Percentiles rank a stretch among this genome's conserved stretches.
These are phyloP conservation scores for Wickerhamiella azymoides DNA, from an alignment of 805 yeast genomes.

Conservation along the genomic window DNA sequence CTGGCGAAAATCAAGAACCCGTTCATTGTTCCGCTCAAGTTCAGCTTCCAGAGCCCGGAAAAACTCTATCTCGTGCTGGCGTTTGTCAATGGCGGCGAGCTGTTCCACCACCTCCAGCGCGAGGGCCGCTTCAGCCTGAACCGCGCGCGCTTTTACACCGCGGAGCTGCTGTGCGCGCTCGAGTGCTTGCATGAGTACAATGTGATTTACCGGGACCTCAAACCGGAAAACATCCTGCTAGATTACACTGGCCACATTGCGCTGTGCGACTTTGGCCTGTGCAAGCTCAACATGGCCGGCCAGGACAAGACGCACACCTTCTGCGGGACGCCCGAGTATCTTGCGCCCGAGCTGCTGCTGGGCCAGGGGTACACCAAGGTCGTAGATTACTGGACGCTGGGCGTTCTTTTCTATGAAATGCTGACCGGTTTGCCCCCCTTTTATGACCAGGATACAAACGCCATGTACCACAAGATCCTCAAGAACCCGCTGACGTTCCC, in stretches of 20 bases:
- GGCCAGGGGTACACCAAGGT: constrained; percentile 91
- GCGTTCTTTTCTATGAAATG: constrained; percentile 89
- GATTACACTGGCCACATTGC: constrained; percentile 98
- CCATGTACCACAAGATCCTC: constrained; percentile 86
- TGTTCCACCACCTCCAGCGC: constrained; percentile 84
- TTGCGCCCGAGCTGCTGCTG: constrained; percentile 84
- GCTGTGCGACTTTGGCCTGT: constrained; percentile 90
- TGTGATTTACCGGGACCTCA: constrained; percentile 80
- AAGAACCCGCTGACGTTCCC: constrained; percentile 87
- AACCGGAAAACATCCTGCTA: constrained; percentile 86
- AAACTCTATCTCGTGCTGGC: constrained; percentile 81
- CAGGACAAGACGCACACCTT: constrained; percentile 80
- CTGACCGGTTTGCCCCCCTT: constrained; percentile 94
- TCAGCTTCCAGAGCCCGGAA: constrained; percentile 94
- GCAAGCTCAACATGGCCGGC: constrained; percentile 86
- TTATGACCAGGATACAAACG: constrained; percentile 83
- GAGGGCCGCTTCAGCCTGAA: constrained; percentile 81
- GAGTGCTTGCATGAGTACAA: constrained; percentile 84
- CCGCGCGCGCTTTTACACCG: constrained; percentile 84
- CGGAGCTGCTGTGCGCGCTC: constrained; percentile 83
- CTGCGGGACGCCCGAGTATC: constrained; percentile 96
- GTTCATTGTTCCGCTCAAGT: constrained; percentile 89
- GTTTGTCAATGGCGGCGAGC: constrained; percentile 93
- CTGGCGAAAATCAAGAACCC: constrained; percentile 87
- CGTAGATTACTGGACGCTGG: constrained; percentile 98